These are phyloP conservation scores for Trametes maxima DNA, from an alignment of 768 basidiomycete species.

Conservation along the genomic window DNA sequence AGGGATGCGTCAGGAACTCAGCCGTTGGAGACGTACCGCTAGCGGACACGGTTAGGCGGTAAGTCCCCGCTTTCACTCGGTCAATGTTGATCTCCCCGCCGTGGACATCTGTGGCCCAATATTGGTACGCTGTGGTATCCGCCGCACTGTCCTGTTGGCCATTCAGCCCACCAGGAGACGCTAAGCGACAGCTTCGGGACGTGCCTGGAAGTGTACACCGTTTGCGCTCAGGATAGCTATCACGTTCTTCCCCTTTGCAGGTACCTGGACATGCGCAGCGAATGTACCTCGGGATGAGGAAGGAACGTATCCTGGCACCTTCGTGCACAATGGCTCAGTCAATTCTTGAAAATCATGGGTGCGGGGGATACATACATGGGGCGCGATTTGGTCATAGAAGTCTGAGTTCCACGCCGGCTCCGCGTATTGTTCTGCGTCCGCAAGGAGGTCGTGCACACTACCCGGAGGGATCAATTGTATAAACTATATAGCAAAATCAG, in stretches of 20 bases:
- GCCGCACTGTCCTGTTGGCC: constrained; percentile 27
- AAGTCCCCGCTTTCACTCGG: constrained; percentile 32
- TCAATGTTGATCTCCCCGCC: constrained; percentile 24
- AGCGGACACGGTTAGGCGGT: constrained; percentile 32
- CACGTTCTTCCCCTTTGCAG: constrained; percentile 23
- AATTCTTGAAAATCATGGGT: neutral
- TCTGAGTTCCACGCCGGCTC: constrained; percentile 31
- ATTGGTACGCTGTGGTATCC: constrained; percentile 30
- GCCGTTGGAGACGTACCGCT: constrained; percentile 23
- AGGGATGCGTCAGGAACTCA: neutral
- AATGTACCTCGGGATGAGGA: constrained; percentile 27
- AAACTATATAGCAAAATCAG: neutral
- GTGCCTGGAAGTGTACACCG: constrained; percentile 26
- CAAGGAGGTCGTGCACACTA: constrained; percentile 23
- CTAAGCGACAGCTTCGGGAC: neutral
- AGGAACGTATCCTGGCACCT: constrained; percentile 29
- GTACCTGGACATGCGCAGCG: constrained; percentile 18
- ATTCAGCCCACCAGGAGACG: neutral
- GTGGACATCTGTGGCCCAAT: constrained; percentile 27
- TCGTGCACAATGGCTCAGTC: neutral
- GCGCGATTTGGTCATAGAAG: constrained; percentile 34
- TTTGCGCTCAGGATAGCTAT: constrained; percentile 31
- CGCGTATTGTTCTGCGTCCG: constrained; percentile 30
- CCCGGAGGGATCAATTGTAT: neutral
- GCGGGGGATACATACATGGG: constrained; percentile 17